Base-by-base conservation (phyloP, 176 grass and related monocot species). In the Eleusine coracana region DNA sequence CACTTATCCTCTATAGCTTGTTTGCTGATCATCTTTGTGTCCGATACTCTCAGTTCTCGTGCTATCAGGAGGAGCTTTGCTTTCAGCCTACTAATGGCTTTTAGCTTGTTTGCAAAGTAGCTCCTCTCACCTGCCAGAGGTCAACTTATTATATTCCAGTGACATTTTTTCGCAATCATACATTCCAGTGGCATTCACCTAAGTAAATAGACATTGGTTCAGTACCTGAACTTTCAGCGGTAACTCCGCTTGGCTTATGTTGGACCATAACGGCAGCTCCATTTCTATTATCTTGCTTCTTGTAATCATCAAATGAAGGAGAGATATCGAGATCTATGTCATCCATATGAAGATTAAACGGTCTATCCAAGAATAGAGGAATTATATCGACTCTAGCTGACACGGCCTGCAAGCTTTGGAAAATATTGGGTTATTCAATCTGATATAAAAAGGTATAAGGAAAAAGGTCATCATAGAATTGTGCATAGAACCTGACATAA, bases 201-300 rank as follows among this genome's bases (percentile, higher is more conserved):
- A 42, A 45, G 68, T 42, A 63, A 87, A 58, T 48, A n/a, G 17
- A 18, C 73, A 42, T 86, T 83, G 45, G 40, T 51, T 74, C 14
- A 44, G 36, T 93, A 95, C 96, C 96, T 95, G 93, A 90, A 89
- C 93, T 95, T 93, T 93, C 92, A 63, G 89, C 77, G 74, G 45
- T 88, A 83, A 92, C 71, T 46, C 92, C 89, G 80, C 89, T 95
- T 71, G 88, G 85, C 12, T 80, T 82, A 65, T 98, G 96, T 74
- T 67, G 83, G 66, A 90, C 71, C 58, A 54, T 77, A 61, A 93
- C 87, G 51, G 87, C 34, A 49, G 54, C 76, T 45, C 58, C 71
- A 50, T 64, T 90, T 86, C 59, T 76, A n/a, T 6, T 36, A 34
- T 62, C 50, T 65, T 0, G 45, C 41, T 86, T 83, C 16, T 71